A percentile compares a stretch with the other conserved stretches of the same genome.
Evolutionary conservation across 768 basidiomycete genomes (phyloP).

Genomic region (Russula vinacea): DNA sequence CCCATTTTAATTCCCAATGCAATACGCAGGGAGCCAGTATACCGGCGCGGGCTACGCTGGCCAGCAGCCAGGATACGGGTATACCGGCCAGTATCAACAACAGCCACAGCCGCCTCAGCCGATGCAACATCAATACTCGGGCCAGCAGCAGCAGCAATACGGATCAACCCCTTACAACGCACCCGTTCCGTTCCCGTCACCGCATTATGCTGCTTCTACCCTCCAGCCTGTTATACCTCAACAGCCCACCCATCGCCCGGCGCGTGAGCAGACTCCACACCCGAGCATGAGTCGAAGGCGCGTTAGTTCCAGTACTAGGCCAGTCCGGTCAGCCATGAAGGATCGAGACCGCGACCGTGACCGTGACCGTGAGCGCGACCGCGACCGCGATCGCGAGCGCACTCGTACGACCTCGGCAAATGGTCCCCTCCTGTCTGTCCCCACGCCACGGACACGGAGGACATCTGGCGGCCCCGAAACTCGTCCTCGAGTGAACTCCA

Average conservation of each 20-base stretch:
- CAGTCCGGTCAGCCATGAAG: conserved; percentile 59
- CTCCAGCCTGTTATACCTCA: conserved; percentile 20
- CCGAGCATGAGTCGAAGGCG: conserved; percentile 37
- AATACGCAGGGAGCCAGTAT: conserved; percentile 22
- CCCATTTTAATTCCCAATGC: conserved; percentile 13
- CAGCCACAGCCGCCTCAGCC: conserved; percentile 27
- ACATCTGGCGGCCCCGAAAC: conserved; percentile 39
- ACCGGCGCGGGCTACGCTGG: conserved; percentile 1
- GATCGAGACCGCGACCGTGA: conserved; percentile 36
- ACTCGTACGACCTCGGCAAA: not conserved
- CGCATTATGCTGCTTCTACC: conserved; percentile 6
- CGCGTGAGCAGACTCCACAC: conserved; percentile 33
- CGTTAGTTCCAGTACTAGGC: conserved; percentile 33
- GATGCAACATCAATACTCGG: conserved; percentile 28
- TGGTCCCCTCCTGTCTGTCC: conserved; percentile 31
- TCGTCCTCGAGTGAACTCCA: conserved; percentile 32
- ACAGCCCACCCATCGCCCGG: conserved; percentile 7
- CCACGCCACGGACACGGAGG: conserved; percentile 40
- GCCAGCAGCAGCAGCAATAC: conserved; percentile 27
- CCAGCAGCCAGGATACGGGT: conserved; percentile 22
- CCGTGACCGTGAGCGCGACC: conserved; percentile 36
- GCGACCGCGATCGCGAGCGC: conserved; percentile 36
- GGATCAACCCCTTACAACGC: conserved; percentile 14
- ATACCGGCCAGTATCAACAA: conserved; percentile 23
- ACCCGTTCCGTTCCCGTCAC: conserved; percentile 23